These are phyloP conservation scores for Malassezia sp. DNA, from an alignment of 1,284 basidiomycete genomes.

Conservation along the genomic window DNA sequence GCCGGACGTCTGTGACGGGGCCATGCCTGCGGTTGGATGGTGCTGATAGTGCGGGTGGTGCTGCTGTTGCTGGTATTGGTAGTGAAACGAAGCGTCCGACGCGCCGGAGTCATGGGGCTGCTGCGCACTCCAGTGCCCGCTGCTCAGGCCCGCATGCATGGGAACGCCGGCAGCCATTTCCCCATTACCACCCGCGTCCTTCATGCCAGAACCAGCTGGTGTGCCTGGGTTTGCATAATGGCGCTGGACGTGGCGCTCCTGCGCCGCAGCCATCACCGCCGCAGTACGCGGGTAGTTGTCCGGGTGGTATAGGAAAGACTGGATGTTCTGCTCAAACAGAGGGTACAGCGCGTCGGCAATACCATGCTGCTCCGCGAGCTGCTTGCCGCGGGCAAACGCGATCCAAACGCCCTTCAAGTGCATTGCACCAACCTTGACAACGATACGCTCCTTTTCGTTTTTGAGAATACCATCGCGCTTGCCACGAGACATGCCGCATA, in stretches of 20 bases:
- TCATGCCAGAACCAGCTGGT: not conserved
- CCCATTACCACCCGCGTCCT: conserved; percentile 6
- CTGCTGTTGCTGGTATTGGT: conserved; percentile 10
- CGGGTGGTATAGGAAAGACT: conserved; percentile 45
- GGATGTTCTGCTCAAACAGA: conserved; percentile 46
- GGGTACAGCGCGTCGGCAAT: conserved; percentile 43
- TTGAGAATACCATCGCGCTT: conserved; percentile 46
- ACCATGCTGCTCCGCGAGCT: conserved; percentile 43
- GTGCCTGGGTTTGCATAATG: conserved; percentile 13
- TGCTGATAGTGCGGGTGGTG: conserved; percentile 15
- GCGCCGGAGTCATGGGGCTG: conserved; percentile 1
- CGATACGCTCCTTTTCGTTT: conserved; percentile 46
- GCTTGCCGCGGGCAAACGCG: conserved; percentile 41
- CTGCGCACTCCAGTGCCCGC: conserved; percentile 8
- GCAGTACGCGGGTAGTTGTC: conserved; percentile 45
- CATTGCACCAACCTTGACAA: conserved; percentile 46
- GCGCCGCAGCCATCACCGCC: conserved; percentile 44
- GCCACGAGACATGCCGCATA: conserved; percentile 45
- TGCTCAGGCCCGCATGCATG: conserved; percentile 1
- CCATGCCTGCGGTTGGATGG: conserved; percentile 1
- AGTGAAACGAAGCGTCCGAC: conserved; percentile 1
- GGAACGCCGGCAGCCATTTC: conserved; percentile 7
- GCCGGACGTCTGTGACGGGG: not conserved
- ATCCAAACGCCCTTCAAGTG: conserved; percentile 47
- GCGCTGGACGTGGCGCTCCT: conserved; percentile 38